These are phyloP conservation scores for Vararia minispora DNA, from an alignment of 768 basidiomycete genomes.

Conservation along the genomic window DNA sequence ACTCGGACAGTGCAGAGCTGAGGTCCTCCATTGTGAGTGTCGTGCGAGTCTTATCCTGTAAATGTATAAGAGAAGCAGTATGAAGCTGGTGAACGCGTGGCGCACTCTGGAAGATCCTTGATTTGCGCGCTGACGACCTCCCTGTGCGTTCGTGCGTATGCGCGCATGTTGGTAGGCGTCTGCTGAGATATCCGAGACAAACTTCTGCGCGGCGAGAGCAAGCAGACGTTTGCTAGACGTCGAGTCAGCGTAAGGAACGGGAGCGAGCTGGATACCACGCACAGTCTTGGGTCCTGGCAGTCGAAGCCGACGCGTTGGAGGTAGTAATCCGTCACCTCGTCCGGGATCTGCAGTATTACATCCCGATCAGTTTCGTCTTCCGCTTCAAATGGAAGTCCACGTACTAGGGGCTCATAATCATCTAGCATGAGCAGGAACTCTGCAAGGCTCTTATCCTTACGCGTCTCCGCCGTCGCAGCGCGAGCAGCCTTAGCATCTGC, in stretches of 20 bases:
- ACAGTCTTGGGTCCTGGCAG: conserved; percentile 90
- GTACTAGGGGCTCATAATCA: conserved; percentile 89
- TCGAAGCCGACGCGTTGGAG: conserved; percentile 94
- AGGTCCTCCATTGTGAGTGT: conserved; percentile 97
- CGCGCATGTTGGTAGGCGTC: conserved; percentile 98
- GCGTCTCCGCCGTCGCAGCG: conserved; percentile 67
- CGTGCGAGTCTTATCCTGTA: conserved; percentile 82
- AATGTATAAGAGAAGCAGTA: neutral
- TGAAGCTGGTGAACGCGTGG: conserved; percentile 3
- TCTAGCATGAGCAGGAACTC: conserved; percentile 95
- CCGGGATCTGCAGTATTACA: conserved; percentile 61
- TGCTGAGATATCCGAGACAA: conserved; percentile 90
- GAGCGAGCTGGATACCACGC: conserved; percentile 19
- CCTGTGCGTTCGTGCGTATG: conserved; percentile 79
- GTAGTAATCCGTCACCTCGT: conserved; percentile 96
- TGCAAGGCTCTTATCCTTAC: conserved; percentile 83
- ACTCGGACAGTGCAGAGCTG: conserved; percentile 85
- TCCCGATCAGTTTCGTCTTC: too few relatives aligned
- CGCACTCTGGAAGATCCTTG: conserved; percentile 57
- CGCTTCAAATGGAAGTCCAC: conserved; percentile 20
- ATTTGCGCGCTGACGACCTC: conserved; percentile 57
- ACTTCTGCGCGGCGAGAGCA: conserved; percentile 94
- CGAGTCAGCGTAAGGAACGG: neutral
- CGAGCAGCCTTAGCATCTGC: conserved; percentile 27
- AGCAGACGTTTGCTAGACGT: conserved; percentile 75